Conservation (phyloP, 768 basidiomycete species). For the Pulveroboletus sp. region DNA sequence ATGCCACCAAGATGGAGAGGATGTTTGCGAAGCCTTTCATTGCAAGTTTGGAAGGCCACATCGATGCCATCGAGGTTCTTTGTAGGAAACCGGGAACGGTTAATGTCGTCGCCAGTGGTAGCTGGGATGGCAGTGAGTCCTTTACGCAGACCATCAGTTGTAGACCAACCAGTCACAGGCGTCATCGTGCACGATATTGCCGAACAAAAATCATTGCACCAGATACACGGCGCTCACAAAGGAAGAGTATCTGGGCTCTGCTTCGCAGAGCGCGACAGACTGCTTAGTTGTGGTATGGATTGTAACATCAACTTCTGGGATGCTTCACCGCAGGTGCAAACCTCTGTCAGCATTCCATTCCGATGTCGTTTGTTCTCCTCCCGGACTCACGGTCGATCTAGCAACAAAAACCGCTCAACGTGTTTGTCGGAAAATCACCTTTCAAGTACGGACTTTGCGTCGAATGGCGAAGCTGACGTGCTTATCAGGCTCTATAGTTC, state of each 20-base stretch:
- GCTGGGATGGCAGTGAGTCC: slow-evolving; percentile 89
- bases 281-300: slow-evolving; percentile 81
- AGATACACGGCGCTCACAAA: slow-evolving; percentile 70
- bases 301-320: slow-evolving; percentile 82
- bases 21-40: slow-evolving; percentile 99
- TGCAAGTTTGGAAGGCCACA: slow-evolving; percentile 83
- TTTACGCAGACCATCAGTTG: not conserved
- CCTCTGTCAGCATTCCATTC: slow-evolving; percentile 31
- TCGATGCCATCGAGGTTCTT: slow-evolving; percentile 89
- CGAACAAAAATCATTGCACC: slow-evolving; percentile 47
- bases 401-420: slow-evolving; percentile 57
- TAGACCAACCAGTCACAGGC: slow-evolving; percentile 39
- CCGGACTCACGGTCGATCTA: slow-evolving; percentile 10
- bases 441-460: slow-evolving; percentile 65
- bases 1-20: slow-evolving; percentile 93
- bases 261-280: slow-evolving; percentile 57
- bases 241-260: slow-evolving; percentile 81
- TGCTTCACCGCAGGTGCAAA: slow-evolving; percentile 34
- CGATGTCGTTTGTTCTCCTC: not conserved
- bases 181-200: slow-evolving; percentile 82
- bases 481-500: slow-evolving; percentile 45
- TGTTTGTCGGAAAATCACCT: slow-evolving; percentile 81
- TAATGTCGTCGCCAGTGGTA: slow-evolving; percentile 80
- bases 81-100: slow-evolving; percentile 68
- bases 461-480: not conserved